Conservation (phyloP, 2,329 filamentous ascomycete species). For the Furcasterigmium sp. region DNA sequence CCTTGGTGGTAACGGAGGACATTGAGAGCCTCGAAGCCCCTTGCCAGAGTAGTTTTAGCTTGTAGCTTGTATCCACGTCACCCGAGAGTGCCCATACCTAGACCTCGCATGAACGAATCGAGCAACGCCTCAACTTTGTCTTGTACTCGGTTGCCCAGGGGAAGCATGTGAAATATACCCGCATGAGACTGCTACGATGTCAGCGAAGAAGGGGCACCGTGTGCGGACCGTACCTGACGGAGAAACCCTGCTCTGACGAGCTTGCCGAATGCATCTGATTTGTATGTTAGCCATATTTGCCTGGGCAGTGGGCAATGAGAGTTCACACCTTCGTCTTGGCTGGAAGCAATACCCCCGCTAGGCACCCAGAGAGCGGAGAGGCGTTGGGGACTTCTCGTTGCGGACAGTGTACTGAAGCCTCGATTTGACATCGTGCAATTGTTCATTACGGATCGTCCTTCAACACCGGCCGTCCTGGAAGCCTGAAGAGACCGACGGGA, state of each 20-base stretch:
- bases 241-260: conserved; percentile 68
- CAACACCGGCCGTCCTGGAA: too few species aligned
- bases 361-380: conserved; percentile 78
- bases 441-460: too few species aligned
- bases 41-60: conserved; percentile 20
- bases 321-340: conserved; percentile 45
- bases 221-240: conserved; percentile 68
- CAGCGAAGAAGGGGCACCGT: background rate
- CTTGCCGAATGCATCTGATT: conserved; percentile 57
- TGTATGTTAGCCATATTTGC: conserved; percentile 13
- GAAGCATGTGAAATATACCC: conserved; percentile 88
- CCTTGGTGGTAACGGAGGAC: conserved; percentile 80
- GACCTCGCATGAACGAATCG: conserved; percentile 78
- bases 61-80: background rate
- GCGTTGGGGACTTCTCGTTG: conserved; percentile 24
- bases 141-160: conserved; percentile 80
- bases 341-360: conserved; percentile 60
- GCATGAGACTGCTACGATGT: conserved; percentile 61
- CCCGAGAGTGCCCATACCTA: conserved; percentile 43
- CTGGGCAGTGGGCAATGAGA: background rate
- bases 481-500: too few species aligned
- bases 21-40: conserved; percentile 77
- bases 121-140: conserved; percentile 81
- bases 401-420: too few species aligned
- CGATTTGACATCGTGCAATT: too few species aligned